Evolutionary conservation across 2,329 filamentous ascomycete species (phyloP), one percentile per base, ranked within the genome.

Genomic region (Ampelomyces quisqualis): DNA sequence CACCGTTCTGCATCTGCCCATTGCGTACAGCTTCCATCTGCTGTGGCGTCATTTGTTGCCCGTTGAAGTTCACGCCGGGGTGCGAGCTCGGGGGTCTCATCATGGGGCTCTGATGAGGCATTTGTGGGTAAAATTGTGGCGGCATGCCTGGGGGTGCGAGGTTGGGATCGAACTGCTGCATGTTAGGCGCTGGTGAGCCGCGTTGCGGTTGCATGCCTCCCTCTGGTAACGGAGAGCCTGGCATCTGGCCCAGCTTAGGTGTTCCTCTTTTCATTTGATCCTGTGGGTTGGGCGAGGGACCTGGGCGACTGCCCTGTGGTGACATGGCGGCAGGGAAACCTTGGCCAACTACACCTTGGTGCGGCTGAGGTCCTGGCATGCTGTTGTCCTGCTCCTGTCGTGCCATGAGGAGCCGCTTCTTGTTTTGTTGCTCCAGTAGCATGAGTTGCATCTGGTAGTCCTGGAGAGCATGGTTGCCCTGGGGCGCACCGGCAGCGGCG

Each of bases 361-460:
- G 69, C n/a, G n/a, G n/a, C 38, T 74, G 72, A 15, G 76, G 75
- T 35, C 75, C 76, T 44, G 72, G 67, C 67, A 83, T 77, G n/a
- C n/a, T n/a, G 60, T 72, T 81, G 49, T 90, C 88, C 67, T 91
- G 86, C 64, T 90, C 81, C 69, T 83, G 85, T 13, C 87, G 81
- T 24, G 87, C 87, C 86, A 90, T 89, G 75, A 90, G 82, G 34
- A 91, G 75, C 13, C 87, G 77, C 70, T 90, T 90, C 76, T 90
- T 91, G 58, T 91, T 91, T 70, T 91, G 86, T 69, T 90, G 87
- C 69, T 91, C 87, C 11, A 91, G 77, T 34, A 90, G 71, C 87
- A 90, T 91, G 63, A 91, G 72, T 66, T 91, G 87, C 86, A 90
- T 90, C 72, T 91, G 87, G 59, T 91, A 91, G 66, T 93, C 87